A percentile compares a stretch with the other conserved stretches of the same genome.
These are phyloP conservation scores for Globisporangium canariense DNA, from an alignment of 352 stramenopile species.

Conservation along the genomic window DNA sequence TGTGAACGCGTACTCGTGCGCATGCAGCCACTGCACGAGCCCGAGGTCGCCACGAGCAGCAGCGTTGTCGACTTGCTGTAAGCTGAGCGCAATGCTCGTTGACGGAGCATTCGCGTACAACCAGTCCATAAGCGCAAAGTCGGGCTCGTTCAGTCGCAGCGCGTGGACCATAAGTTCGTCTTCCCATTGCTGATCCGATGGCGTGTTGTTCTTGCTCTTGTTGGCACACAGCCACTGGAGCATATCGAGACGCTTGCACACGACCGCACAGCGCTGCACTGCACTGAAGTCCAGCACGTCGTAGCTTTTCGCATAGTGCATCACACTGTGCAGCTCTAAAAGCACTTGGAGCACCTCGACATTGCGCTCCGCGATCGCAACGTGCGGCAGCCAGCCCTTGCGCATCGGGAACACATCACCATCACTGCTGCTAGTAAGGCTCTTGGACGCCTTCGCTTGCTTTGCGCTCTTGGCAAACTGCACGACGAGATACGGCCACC, in stretches of 20 bases:
- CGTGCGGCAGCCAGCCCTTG: slow-evolving; percentile 13
- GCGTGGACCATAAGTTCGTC: slow-evolving; percentile 13
- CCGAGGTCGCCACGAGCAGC: slow-evolving; percentile 3
- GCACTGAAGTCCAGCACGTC: slow-evolving; percentile 4
- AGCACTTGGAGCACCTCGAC: slow-evolving; percentile 8
- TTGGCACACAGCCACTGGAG: slow-evolving; percentile 6
- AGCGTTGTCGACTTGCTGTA: slow-evolving; percentile 4
- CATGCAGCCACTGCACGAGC: slow-evolving; percentile 13
- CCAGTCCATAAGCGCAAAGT: slow-evolving; percentile 14
- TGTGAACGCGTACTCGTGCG: slow-evolving; percentile 7
- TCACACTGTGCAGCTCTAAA: slow-evolving; percentile 6
- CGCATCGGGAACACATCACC: slow-evolving; percentile 6
- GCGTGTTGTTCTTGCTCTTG: background rate
- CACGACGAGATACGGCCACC: slow-evolving; percentile 4
- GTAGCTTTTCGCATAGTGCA: background rate
- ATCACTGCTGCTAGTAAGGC: background rate
- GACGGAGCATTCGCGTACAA: slow-evolving; percentile 4
- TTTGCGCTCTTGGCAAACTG: background rate
- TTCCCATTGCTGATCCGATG: slow-evolving; percentile 2
- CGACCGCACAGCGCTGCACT: slow-evolving; percentile 12
- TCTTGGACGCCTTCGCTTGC: background rate
- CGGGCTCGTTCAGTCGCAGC: background rate
- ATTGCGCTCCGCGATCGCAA: slow-evolving; percentile 12
- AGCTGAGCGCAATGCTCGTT: slow-evolving; percentile 7
- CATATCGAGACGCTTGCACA: slow-evolving; percentile 12